Evolutionary conservation across 345 rosid species (phyloP), one percentile per base, ranked within the genome.

Genomic region (Eucalyptus albens): DNA sequence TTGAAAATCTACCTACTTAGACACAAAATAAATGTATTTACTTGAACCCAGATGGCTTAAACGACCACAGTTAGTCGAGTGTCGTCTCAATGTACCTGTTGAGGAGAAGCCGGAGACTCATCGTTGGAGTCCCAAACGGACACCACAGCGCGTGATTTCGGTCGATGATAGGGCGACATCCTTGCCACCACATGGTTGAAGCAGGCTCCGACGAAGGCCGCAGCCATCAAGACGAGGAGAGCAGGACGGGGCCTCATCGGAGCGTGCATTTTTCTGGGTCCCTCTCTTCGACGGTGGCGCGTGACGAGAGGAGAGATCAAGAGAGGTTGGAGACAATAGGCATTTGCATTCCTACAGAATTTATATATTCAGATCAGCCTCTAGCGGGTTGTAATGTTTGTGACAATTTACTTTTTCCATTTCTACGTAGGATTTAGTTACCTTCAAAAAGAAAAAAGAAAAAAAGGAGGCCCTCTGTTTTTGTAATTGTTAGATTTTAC

Each of bases 141-240:
- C 51, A 94, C 8, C 50, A 42, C 59, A 33, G 90, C 80, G 27
- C 96, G 92, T 16, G 94, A 17, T 17, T 51, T 92, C 11, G 95
- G 96, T 67, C 97, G 94, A 62, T 90, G 89, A 88, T 94, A 95
- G 27, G 93, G 87, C 17, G 86, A 53, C 22, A 81, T 94, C 53
- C 80, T 80, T 6, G 82, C 81, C 7, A 40, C 82, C 26, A 22
- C 82, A 37, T 5, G 13, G 44, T 72, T 10, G 44, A 72, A 72
- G 65, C 89, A 53, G 82, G 87, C 22, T 56, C 82, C 87, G 83
- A 83, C 82, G 2, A 90, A 10, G 50, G 90, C 31, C 45, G 87
- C 26, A 62, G 47, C 88, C 86, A 51, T 27, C 33, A 87, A 44
- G 50, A 81, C 87, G 56, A 85, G 42, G n/a, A 62, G 37, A 17